Evolutionary conservation across 2,329 filamentous ascomycete genomes (phyloP).

Genomic region (Stagonosporopsis chrysanthemi): DNA sequence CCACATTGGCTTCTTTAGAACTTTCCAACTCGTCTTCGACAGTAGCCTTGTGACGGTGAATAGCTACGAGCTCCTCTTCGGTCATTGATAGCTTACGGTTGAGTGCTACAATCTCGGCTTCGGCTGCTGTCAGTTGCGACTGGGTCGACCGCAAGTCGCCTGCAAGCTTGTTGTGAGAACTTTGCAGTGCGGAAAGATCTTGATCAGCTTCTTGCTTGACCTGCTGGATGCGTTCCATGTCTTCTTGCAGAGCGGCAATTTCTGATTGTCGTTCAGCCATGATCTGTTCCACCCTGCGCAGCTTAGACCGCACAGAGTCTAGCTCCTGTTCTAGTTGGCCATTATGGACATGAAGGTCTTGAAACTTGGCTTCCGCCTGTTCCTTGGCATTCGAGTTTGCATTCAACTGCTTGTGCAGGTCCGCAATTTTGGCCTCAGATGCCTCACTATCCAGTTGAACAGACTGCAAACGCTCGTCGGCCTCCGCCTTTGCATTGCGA

Average conservation of each 20-base stretch:
- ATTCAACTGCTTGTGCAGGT: constrained; percentile 21
- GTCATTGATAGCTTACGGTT: constrained; percentile 19
- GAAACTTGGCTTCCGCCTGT: constrained; percentile 16
- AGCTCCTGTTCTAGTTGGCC: constrained; percentile 21
- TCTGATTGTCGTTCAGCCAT: constrained; percentile 19
- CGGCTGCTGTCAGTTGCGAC: constrained; percentile 23
- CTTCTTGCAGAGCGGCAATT: constrained; percentile 25
- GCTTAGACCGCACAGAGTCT: constrained; percentile 14
- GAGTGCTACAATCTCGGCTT: constrained; percentile 20
- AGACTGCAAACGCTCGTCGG: constrained; percentile 18
- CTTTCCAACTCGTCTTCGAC: constrained; percentile 28
- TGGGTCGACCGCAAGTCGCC: constrained; percentile 24
- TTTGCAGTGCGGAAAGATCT: constrained; percentile 23
- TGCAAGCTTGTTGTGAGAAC: constrained; percentile 25
- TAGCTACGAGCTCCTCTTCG: constrained; percentile 29
- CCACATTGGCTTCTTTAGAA: constrained; percentile 18
- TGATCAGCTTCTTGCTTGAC: constrained; percentile 33
- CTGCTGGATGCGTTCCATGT: constrained; percentile 21
- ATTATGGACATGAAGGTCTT: constrained; percentile 8
- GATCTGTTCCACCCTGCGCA: constrained; percentile 23
- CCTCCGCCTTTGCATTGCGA: constrained; percentile 13
- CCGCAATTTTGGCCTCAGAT: constrained; percentile 17
- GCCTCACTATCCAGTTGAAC: constrained; percentile 18
- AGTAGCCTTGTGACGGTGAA: constrained; percentile 24
- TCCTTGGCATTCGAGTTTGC: constrained; percentile 14